Base-by-base conservation (phyloP, 306 rosid species). In the Macrotyloma uniflorum region DNA sequence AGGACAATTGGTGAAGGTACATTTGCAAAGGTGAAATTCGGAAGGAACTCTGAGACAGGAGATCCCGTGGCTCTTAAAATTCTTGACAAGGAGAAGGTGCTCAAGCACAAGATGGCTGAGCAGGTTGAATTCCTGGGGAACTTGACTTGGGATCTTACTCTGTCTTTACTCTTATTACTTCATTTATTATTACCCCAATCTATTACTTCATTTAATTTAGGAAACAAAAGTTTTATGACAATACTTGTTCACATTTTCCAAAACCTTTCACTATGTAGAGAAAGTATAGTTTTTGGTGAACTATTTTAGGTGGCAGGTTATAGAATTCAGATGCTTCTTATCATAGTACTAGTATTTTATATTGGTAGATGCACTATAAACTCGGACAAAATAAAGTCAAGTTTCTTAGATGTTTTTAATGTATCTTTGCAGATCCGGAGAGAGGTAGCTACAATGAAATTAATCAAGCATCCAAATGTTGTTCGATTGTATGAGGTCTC, bases 1-100 rank as follows among this genome's bases (percentile, higher is more conserved):
- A 91, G 98, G 85, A 95, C 98, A 43, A 95, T 95, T 67, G 99
- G 99, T 2, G 99, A 95, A 87, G 99, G 99, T 36, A 87, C 99
- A 54, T 95, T 95, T 83, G 99, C 99, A 18, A 95, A 95, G 84
- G 99, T 95, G 78, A 95, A 93, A 77, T 86, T 93, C 72, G 99
- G 93, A 32, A 88, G 90, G 83, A 93, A 95, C 87, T 87, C 97
- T 1, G 89, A 91, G 87, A 93, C 90, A 7, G 84, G 82, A 36
- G 98, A 91, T 0, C 79, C 81, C 24, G 98, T 89, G 81, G 99
- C 99, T 74, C 86, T 95, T 73, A 95, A 95, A 83, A 95, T 95
- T 78, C 93, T 95, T 59, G 98, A 95, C 84, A 95, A 93, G 80
- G 99, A 91, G 84, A 95, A 95, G 86, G 98, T 93, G 86, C 98